phyloP scores from a whole-genome alignment of 1,139 yeast genomes.

The Pichia sp. region DNA sequence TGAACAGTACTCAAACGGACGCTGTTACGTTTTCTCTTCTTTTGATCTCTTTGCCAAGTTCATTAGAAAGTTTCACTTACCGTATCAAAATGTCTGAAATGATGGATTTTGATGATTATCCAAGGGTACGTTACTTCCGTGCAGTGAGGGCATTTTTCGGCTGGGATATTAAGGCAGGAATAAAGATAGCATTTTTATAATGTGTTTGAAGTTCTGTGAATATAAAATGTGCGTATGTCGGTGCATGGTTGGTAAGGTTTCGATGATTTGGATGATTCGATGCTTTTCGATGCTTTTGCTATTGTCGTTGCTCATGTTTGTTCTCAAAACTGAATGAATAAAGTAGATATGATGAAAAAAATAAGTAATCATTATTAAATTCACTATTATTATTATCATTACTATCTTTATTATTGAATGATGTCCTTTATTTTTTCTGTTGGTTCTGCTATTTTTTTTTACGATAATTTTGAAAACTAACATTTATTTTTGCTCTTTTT shows the following conservation, averaged over 20 bases:
- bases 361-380: no score
- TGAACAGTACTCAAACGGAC: no score
- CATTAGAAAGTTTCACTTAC: no score
- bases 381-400: no score
- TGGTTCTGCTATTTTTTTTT: not conserved
- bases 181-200: no score
- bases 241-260: constrained; percentile 1
- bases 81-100: constrained; percentile 26
- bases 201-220: not conserved
- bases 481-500: constrained; percentile 1
- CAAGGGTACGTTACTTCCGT: constrained; percentile 25
- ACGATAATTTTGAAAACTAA: constrained; percentile 1
- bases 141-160: no score
- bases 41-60: not conserved
- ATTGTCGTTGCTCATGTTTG: not conserved
- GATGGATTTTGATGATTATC: constrained; percentile 28
- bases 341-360: not conserved
- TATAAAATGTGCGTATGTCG: not conserved
- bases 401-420: no score
- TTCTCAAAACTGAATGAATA: not conserved
- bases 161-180: no score
- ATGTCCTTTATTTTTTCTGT: no score
- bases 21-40: no score
- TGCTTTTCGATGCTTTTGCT: constrained; percentile 1
- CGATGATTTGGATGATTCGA: constrained; percentile 1